Evolutionary conservation across 306 rosid genomes (phyloP).

Genomic region (Fragaria nilgerrensis): DNA sequence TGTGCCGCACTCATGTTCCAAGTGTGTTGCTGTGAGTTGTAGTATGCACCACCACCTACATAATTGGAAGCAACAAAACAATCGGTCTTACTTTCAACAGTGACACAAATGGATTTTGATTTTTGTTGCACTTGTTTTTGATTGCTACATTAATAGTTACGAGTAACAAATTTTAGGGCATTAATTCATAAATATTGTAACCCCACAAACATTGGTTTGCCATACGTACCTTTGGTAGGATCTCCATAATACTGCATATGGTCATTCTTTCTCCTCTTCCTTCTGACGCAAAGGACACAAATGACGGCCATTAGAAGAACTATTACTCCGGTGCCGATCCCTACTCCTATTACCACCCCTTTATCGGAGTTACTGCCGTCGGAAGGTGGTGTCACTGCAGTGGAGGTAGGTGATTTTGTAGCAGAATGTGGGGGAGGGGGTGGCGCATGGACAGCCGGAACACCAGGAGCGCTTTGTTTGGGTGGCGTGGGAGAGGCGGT

Average conservation of each 20-base stretch:
- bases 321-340: constrained; percentile 39
- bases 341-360: constrained; percentile 40
- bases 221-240: constrained; percentile 47
- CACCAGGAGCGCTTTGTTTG: not conserved
- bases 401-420: not conserved
- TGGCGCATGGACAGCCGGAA: not conserved
- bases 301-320: constrained; percentile 33
- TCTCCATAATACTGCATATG: constrained; percentile 51
- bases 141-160: not conserved
- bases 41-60: constrained; percentile 34
- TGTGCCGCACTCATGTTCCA: constrained; percentile 38
- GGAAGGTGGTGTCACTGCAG: constrained; percentile 28
- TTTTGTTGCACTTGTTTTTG: not conserved
- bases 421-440: constrained; percentile 24
- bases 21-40: constrained; percentile 35
- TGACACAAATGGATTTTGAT: not conserved
- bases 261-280: constrained; percentile 44
- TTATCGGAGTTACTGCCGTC: not conserved
- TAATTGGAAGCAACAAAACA: not conserved
- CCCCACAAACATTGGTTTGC: too few relatives aligned
- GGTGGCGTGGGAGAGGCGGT: constrained; percentile 12
- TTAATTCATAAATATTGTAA: not conserved
- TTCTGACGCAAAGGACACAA: constrained; percentile 41
- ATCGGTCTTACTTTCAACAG: not conserved
- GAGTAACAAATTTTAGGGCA: not conserved